Evolutionary conservation across 139 green algal genomes (phyloP).

Genomic region (Chlorella sp.): DNA sequence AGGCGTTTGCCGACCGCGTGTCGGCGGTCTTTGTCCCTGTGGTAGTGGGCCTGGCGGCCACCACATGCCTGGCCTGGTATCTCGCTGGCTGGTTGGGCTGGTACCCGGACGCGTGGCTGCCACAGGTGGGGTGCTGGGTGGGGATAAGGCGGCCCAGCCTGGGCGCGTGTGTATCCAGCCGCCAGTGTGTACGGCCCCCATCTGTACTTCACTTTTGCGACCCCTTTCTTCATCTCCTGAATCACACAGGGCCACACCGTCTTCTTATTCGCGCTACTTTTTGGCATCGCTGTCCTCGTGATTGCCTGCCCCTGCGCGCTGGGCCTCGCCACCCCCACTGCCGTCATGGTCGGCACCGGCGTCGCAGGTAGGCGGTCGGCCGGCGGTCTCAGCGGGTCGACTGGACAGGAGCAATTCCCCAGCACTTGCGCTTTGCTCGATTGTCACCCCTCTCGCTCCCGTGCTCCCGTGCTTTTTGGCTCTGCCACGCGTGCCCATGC

Average conservation of each 20-base stretch:
- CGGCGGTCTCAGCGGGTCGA: no score
- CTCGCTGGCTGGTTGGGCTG: slow-evolving; percentile 48
- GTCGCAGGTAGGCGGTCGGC: no score
- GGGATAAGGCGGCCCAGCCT: no score
- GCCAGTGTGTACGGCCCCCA: no score
- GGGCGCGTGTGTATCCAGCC: no score
- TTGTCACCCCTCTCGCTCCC: neutral
- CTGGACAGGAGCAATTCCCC: no score
- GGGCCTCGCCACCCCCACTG: slow-evolving; percentile 96
- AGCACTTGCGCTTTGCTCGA: no score
- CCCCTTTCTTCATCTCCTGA: no score
- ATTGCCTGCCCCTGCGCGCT: slow-evolving; percentile 98
- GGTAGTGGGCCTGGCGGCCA: slow-evolving; percentile 75
- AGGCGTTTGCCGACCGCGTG: slow-evolving; percentile 86
- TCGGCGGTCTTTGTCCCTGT: slow-evolving; percentile 89
- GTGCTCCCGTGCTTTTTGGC: slow-evolving; percentile 14
- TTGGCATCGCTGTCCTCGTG: slow-evolving; percentile 95
- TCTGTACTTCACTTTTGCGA: no score
- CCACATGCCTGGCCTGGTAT: slow-evolving; percentile 85
- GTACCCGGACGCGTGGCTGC: slow-evolving; percentile 75
- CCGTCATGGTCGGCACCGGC: slow-evolving; percentile 95
- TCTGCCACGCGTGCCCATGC: slow-evolving; percentile 48
- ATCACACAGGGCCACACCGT: slow-evolving; percentile 65
- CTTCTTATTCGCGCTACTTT: slow-evolving; percentile 94
- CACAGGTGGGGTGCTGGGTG: slow-evolving; percentile 39